Percentiles rank a stretch among this genome's conserved stretches.
These are phyloP conservation scores for Podaxis carcinomalis DNA, from an alignment of 768 basidiomycete genomes.

Conservation along the genomic window DNA sequence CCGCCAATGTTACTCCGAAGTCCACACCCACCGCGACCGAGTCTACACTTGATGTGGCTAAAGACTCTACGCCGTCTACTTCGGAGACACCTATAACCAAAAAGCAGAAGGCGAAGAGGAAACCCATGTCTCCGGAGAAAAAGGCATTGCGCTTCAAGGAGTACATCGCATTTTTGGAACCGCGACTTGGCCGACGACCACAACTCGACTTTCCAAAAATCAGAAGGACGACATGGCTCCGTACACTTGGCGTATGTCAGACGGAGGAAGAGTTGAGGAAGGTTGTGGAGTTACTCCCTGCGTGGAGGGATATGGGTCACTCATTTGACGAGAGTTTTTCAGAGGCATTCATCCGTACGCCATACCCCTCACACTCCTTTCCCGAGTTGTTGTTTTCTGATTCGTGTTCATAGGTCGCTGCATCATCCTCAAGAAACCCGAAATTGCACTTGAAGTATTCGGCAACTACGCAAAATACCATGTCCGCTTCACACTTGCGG, in stretches of 20 bases:
- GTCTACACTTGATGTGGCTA: not conserved
- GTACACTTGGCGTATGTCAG: conserved; percentile 46
- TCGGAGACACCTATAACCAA: not conserved
- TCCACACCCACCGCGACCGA: not conserved
- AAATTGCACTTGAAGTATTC: conserved; percentile 57
- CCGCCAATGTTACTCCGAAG: not conserved
- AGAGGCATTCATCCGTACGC: conserved; percentile 55
- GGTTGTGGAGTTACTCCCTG: conserved; percentile 43
- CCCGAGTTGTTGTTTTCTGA: not conserved
- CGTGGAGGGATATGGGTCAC: conserved; percentile 42
- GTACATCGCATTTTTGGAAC: conserved; percentile 29
- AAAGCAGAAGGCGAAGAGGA: conserved; percentile 13
- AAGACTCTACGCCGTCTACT: conserved; percentile 6
- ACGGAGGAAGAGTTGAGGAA: conserved; percentile 45
- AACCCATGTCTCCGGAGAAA: conserved; percentile 25
- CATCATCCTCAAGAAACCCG: conserved; percentile 48
- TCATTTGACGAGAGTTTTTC: conserved; percentile 34
- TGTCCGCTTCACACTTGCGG: conserved; percentile 43
- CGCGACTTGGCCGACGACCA: conserved; percentile 37
- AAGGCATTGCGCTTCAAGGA: conserved; percentile 30
- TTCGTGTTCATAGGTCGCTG: conserved; percentile 47
- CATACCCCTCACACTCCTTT: not conserved
- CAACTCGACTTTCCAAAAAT: conserved; percentile 29
- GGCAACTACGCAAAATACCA: conserved; percentile 61
- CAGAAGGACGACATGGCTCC: conserved; percentile 43